phyloP scores from a whole-genome alignment of 2,329 filamentous ascomycete species.

The Sporothrix brunneoviolacea region DNA sequence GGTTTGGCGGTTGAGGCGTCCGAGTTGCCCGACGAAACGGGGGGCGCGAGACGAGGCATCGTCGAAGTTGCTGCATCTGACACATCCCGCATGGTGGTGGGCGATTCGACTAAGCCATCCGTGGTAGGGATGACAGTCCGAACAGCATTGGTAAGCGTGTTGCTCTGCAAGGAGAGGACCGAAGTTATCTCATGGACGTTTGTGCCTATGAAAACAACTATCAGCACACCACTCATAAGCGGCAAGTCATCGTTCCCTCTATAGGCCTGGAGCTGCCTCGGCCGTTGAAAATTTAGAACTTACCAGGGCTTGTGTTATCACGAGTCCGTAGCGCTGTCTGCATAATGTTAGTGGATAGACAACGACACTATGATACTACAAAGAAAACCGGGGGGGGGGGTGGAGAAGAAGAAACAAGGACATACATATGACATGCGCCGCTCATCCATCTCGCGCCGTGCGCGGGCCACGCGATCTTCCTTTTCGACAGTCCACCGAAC shows the following conservation, averaged over 20 bases:
- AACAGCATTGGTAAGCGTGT: background rate
- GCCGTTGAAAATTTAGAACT: background rate
- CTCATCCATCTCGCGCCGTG: conserved; percentile 40
- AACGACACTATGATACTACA: background rate
- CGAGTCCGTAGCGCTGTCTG: background rate
- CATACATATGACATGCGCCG: conserved; percentile 36
- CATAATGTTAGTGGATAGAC: background rate
- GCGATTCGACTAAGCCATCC: background rate
- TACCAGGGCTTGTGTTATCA: background rate
- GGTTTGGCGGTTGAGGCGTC: background rate
- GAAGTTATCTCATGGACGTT: too few species aligned
- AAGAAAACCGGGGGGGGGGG: background rate
- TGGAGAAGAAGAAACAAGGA: background rate
- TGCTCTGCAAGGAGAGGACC: background rate
- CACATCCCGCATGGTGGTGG: background rate
- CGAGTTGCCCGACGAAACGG: background rate
- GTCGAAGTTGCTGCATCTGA: conserved; percentile 11
- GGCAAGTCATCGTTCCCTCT: too few species aligned
- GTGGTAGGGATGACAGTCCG: background rate
- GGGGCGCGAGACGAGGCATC: conserved; percentile 12
- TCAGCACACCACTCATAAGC: too few species aligned
- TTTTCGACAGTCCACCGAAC: conserved; percentile 56
- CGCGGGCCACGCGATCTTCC: conserved; percentile 41
- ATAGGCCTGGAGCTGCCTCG: too few species aligned
- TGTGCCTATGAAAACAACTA: too few species aligned